Evolutionary conservation across 495 filamentous ascomycete genomes (phyloP), one percentile per base, ranked within the genome.

Genomic region (Penicillium desertorum): DNA sequence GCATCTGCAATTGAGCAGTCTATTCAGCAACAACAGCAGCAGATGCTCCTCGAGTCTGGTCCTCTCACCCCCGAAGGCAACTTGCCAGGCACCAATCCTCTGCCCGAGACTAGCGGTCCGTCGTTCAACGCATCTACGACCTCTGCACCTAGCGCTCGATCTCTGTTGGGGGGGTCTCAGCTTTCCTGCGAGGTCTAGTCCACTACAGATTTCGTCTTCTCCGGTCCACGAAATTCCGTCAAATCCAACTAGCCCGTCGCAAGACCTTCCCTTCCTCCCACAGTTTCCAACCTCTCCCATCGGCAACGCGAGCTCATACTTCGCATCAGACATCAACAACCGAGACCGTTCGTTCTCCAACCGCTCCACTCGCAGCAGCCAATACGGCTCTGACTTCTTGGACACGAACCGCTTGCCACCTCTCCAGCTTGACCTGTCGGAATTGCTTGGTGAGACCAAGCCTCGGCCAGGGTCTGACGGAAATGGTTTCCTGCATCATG

Each of bases 331-430:
- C 32, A 66, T 70, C 48, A 60, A 61, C 42, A 59, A 65, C 47
- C 76, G 77, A 14, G 72, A 76, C 57, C 76, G 77, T 34, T 80
- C 77, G 5, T 75, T 77, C 51, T 80, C 77, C 27, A 80, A 80
- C 45, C 77, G 75, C 45, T 80, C 77, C 9, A 62, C 61, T 41
- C 73, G 67, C 39, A 77, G 75, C 63, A 76, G 76, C 55, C 67
- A 72, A 43, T 78, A 71, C 39, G 73, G 69, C 20, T 66, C 69
- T 17, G 77, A 80, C n/a, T 70, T 74, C 32, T 47, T 73, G 44
- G 76, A 78, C 27, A 23, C 65, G 9, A 67, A 60, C 37, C 73
- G 71, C 17, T 60, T 73, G 20, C 58, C 70, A 16, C 65, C 75
- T 16, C 66, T 74, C 36, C 70, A 71, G 22, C 47, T 68, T 23